These are phyloP conservation scores for Russula abietina DNA, from an alignment of 768 basidiomycete species.

Conservation along the genomic window DNA sequence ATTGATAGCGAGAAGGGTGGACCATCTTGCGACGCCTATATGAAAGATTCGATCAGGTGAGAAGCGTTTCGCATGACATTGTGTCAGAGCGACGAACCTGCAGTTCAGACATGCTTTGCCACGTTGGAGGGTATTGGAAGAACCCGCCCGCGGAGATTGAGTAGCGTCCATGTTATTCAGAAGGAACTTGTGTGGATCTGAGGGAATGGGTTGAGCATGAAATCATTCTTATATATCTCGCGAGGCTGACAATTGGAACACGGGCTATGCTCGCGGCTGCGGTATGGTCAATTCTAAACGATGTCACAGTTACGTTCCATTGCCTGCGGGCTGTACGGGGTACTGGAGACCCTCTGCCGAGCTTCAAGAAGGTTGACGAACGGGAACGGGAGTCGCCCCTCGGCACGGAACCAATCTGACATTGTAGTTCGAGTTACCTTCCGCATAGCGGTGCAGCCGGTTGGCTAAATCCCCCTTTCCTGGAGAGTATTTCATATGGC, in stretches of 20 bases:
- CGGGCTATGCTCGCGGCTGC: not conserved
- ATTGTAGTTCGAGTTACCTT: not conserved
- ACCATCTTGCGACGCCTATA: constrained; percentile 25
- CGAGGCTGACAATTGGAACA: not conserved
- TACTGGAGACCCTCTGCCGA: not conserved
- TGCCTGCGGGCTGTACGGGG: not conserved
- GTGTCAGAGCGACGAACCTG: constrained; percentile 15
- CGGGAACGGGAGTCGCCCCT: not conserved
- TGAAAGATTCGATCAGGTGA: not conserved
- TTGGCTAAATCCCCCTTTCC: constrained; percentile 12
- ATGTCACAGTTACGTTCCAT: not conserved
- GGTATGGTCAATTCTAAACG: not conserved
- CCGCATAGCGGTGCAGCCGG: not conserved
- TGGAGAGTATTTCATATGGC: not conserved
- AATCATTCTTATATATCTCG: constrained; percentile 19
- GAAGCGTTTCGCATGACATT: not conserved
- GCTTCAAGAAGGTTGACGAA: too few relatives aligned
- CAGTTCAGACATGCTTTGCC: constrained; percentile 26
- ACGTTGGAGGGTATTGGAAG: constrained; percentile 23
- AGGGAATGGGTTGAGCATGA: not conserved
- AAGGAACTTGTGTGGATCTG: not conserved
- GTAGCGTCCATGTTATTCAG: constrained; percentile 13
- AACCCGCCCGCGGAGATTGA: constrained; percentile 5
- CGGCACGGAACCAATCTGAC: not conserved
- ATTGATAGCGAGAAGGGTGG: not conserved